Conservation (phyloP, 345 rosid species). For the Eutrema heterophyllum region DNA sequence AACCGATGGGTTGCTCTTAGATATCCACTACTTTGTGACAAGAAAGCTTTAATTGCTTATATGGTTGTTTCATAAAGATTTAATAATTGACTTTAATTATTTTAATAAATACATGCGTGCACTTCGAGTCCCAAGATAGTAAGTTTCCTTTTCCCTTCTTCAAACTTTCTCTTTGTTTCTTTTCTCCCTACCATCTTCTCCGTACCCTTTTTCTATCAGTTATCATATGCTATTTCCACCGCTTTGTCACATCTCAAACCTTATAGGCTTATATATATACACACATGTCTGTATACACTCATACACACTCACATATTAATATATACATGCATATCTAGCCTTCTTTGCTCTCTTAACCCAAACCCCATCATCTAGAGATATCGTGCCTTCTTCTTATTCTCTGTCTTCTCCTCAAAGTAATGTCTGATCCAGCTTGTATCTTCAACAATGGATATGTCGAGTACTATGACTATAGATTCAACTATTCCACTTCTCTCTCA, state of each 20-base stretch:
- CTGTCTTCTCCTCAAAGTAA: constrained; percentile 26
- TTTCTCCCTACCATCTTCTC: constrained; percentile 25
- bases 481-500: constrained; percentile 36
- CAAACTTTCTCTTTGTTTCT: constrained; percentile 26
- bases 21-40: constrained; percentile 10
- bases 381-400: constrained; percentile 8
- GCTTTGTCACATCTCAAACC: constrained; percentile 45
- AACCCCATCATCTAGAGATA: constrained; percentile 16
- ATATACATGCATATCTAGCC: constrained; percentile 28
- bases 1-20: too few species aligned
- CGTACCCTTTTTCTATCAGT: constrained; percentile 30
- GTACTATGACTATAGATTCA: constrained; percentile 37
- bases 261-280: constrained; percentile 22
- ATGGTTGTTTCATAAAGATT: constrained; percentile 9
- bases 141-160: constrained; percentile 21
- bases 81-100: constrained; percentile 12
- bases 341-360: constrained; percentile 20
- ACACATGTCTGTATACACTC: constrained; percentile 11
- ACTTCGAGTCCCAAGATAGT: constrained; percentile 53
- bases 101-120: constrained; percentile 14
- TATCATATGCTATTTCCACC: constrained; percentile 27
- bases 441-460: constrained; percentile 47
- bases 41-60: neutral
- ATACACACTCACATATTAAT: neutral
- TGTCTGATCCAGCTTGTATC: constrained; percentile 64